Conservation (phyloP, 768 basidiomycete genomes). For the Rhodotorula toruloides region DNA sequence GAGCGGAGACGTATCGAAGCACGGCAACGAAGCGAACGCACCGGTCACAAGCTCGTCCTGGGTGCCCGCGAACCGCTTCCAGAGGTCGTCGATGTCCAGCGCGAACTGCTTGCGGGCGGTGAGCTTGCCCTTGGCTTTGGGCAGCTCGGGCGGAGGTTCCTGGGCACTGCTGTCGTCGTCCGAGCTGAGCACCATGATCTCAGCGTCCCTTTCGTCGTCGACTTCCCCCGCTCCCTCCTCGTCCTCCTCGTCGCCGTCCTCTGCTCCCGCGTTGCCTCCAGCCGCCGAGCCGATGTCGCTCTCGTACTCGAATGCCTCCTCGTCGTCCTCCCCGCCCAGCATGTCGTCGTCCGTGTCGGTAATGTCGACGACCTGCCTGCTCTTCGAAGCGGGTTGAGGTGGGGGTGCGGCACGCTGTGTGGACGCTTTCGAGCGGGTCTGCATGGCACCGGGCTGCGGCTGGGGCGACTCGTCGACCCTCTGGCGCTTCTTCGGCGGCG, state of each 20-base stretch:
- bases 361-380: background rate
- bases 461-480: background rate
- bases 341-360: background rate
- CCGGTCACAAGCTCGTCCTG: background rate
- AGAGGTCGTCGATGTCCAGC: conserved; percentile 6
- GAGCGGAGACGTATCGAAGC: too few relatives aligned
- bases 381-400: background rate
- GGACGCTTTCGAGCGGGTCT: background rate
- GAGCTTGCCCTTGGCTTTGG: conserved; percentile 28
- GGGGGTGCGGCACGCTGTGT: background rate
- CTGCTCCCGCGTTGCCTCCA: too few relatives aligned
- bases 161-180: background rate
- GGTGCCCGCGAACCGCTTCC: background rate
- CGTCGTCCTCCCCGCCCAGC: conserved; percentile 13
- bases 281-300: background rate
- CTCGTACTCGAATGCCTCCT: conserved; percentile 15
- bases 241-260: background rate
- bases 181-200: too few relatives aligned
- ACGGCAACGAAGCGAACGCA: background rate
- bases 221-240: too few relatives aligned
- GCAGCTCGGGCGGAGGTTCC: background rate
- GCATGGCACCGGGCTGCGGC: background rate
- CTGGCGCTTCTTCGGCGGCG: background rate
- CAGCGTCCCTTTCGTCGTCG: too few relatives aligned
- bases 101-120: conserved; percentile 33